Base-by-base conservation (phyloP, 163 green algal species). In the Chlamydomonas reinhardtii region DNA sequence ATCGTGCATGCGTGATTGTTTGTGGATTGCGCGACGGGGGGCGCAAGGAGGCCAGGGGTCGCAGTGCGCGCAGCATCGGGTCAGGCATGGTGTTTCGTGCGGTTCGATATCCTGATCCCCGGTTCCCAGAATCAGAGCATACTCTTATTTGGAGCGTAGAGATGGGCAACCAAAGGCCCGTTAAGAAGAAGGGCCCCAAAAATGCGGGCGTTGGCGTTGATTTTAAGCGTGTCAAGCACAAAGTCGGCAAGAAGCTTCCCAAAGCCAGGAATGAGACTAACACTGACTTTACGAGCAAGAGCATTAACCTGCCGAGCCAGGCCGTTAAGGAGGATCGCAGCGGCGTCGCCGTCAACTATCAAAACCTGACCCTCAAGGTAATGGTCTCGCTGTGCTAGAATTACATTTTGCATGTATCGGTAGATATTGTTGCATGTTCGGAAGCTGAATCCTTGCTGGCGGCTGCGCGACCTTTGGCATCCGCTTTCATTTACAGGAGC, bases 181-280 rank as follows among this genome's bases (percentile, higher is more conserved):
- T n/a, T 22, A 66, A 66, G 59, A n/a, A 16, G 6, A 91, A 91
- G 80, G 82, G 90, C 54, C 95, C 95, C 54, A 96, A 95, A 73
- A 97, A 97, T 75, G 71, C 94, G 0, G 96, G 96, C 15, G 95
- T 98, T 17, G 96, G 96, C 12, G 83, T 99, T 0, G 96, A 99
- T 87, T 99, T 99, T 77, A 94, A 94, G 76, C 87, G 93, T 16
- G 95, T 95, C 48, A 98, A 97, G 89, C 90, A 92, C 85, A 96
- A 96, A 85, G 95, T 99, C 25, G 96, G 96, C 17, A 97, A 96
- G 86, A 97, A 96, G 87, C 90, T 99, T 37, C 89, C 93, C 4
- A 94, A 92, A 77, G 96, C 96, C 0, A 73, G 93, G 43, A 99
- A 98, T 91, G 94, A 94, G 17, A 99, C 96, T 0, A 89, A 96